Evolutionary conservation across 2,329 filamentous ascomycete species (phyloP), one percentile per base, ranked within the genome.

Genomic region (Diplodia intermedia): DNA sequence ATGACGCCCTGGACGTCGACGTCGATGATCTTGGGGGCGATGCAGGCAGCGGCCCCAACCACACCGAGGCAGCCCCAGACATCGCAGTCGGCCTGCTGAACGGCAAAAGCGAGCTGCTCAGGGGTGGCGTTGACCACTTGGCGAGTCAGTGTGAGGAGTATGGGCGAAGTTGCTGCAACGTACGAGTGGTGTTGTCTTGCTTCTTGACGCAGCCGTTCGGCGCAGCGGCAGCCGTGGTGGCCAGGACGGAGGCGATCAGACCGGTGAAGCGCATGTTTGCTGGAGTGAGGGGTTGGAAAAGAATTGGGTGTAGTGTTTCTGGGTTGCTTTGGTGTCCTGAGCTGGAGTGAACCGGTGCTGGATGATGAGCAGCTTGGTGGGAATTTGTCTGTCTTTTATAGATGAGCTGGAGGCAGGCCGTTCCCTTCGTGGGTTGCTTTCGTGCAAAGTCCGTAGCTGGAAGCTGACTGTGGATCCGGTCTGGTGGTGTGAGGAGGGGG

Each of bases 61-160:
- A 47, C 20, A 11, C 36, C n/a, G 18, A 93, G 33, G 88, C 82
- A 55, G 94, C 91, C 52, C 85, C 86, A 3, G 90, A 87, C 70
- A 91, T 92, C 70, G 90, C 89, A 71, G 88, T 84, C 76, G 95
- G 92, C 65, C 91, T 90, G 78, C 93, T 94, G 23, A 93, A 93
- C 12, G 97, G 82, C 40, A 91, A 89, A 70, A 5, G 18, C 31
- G 23, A 61, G 18, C 38, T 61, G 56, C 2, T 43, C 23, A 11
- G 38, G 38, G 12, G 56, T 29, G 7, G 43, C 38, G 3, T 36
- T 36, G 31, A 20, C 33, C 9, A 20, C 26, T 56, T 38, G 18
- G 14, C 4, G 11, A 23, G 31, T 20, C 31, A 38, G n/a, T 12
- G 40, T 8, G 40, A 43, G 40, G 40, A 43, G 14, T 20, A n/a